Evolutionary conservation across 495 filamentous ascomycete genomes (phyloP).

Genomic region (Talaromyces proteolyticus): DNA sequence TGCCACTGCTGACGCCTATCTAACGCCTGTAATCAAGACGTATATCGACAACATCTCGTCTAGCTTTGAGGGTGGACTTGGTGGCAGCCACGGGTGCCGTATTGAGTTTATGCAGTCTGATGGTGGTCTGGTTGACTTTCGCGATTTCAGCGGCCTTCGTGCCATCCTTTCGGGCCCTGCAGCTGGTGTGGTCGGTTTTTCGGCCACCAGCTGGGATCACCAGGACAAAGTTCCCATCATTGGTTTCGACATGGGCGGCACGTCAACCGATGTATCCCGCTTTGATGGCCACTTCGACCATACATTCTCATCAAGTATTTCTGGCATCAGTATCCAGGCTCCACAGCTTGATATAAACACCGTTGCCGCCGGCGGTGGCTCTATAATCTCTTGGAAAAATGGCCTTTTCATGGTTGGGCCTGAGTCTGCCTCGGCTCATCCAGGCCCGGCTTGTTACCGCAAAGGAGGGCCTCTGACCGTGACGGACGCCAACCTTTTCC

Average conservation of each 20-base stretch:
- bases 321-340: conserved; percentile 87
- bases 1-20: conserved; percentile 85
- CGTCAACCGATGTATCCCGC: conserved; percentile 83
- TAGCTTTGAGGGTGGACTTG: conserved; percentile 43
- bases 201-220: conserved; percentile 77
- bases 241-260: conserved; percentile 94
- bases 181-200: conserved; percentile 77
- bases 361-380: conserved; percentile 88
- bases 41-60: conserved; percentile 78
- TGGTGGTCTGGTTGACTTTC: conserved; percentile 40
- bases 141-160: conserved; percentile 41
- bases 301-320: conserved; percentile 90
- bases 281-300: conserved; percentile 81
- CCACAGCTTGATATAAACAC: conserved; percentile 95
- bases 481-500: conserved; percentile 84
- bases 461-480: conserved; percentile 87
- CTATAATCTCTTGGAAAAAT: conserved; percentile 75
- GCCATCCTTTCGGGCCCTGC: conserved; percentile 52
- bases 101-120: conserved; percentile 47
- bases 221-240: conserved; percentile 78
- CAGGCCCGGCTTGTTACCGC: conserved; percentile 86
- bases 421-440: conserved; percentile 82
- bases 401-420: conserved; percentile 90
- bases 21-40: conserved; percentile 83
- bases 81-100: conserved; percentile 11